Conservation (phyloP, 108 stramenopile genomes). For the Cylindrotheca closterium region DNA sequence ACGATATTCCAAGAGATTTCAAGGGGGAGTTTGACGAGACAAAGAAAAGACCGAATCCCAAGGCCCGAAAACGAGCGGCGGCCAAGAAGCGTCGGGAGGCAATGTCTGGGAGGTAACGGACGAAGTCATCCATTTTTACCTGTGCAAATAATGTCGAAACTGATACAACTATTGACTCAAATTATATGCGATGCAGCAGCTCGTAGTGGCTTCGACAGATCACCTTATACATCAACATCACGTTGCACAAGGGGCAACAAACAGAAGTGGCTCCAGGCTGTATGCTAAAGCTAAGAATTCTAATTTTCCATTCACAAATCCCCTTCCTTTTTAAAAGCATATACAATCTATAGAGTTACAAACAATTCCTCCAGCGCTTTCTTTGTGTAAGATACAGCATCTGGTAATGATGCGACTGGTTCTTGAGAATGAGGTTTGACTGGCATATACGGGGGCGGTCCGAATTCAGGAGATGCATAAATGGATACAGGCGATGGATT, state of each 20-base stretch:
- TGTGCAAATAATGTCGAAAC: no score
- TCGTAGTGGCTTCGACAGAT: no score
- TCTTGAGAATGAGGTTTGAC: slow-evolving; percentile 22
- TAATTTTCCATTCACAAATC: no score
- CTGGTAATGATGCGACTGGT: slow-evolving; percentile 16
- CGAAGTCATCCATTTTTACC: no score
- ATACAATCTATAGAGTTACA: no score
- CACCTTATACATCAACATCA: no score
- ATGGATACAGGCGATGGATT: neutral
- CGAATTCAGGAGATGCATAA: slow-evolving; percentile 21
- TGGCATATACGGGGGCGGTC: slow-evolving; percentile 26
- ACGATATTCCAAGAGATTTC: slow-evolving; percentile 22
- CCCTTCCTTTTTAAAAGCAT: no score
- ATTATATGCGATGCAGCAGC: no score
- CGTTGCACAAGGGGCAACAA: no score
- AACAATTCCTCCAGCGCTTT: slow-evolving; percentile 5
- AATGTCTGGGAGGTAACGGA: neutral
- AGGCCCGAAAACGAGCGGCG: slow-evolving; percentile 29
- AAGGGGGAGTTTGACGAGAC: slow-evolving; percentile 43
- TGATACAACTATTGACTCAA: no score
- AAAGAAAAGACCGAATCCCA: slow-evolving; percentile 57
- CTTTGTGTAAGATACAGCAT: slow-evolving; percentile 20
- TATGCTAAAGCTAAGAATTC: no score
- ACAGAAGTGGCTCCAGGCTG: no score
- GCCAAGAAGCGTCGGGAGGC: neutral